phyloP scores from a whole-genome alignment of 805 yeast species.

The Saturnispora halmiae region DNA sequence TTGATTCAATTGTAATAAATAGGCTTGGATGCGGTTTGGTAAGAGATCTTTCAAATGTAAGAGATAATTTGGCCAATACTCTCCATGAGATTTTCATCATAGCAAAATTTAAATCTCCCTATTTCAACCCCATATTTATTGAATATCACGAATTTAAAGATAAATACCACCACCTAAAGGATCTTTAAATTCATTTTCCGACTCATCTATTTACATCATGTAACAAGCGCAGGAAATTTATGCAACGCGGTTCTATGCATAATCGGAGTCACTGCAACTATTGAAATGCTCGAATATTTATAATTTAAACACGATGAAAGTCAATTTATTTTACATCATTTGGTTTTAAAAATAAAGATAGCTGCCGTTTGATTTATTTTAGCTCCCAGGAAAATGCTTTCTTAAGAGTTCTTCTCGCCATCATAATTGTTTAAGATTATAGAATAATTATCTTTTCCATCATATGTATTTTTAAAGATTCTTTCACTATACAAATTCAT shows the following conservation, averaged over 20 bases:
- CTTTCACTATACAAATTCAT: too few species aligned
- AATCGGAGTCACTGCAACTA: constrained; percentile 22
- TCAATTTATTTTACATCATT: constrained; percentile 4
- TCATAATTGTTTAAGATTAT: too few species aligned
- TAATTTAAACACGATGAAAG: not conserved
- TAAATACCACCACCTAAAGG: constrained; percentile 31
- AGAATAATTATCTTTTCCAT: too few species aligned
- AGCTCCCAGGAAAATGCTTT: too few species aligned
- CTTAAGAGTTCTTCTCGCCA: too few species aligned
- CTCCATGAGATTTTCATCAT: constrained; percentile 20
- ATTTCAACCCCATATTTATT: constrained; percentile 20
- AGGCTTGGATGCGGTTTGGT: not conserved
- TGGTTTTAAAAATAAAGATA: constrained; percentile 9
- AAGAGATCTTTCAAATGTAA: not conserved
- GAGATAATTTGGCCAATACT: constrained; percentile 8
- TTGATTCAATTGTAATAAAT: constrained; percentile 16
- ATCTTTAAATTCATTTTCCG: constrained; percentile 20
- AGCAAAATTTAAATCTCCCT: constrained; percentile 20
- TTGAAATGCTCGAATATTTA: not conserved
- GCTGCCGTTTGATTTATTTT: too few species aligned
- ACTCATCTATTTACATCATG: constrained; percentile 23
- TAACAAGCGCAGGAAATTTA: constrained; percentile 24
- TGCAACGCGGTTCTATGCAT: constrained; percentile 9
- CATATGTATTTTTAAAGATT: too few species aligned
- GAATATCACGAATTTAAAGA: constrained; percentile 24